Evolutionary conservation across 1,139 yeast species (phyloP), one percentile per base, ranked within the genome.

Genomic region (Taiozyma sp.): DNA sequence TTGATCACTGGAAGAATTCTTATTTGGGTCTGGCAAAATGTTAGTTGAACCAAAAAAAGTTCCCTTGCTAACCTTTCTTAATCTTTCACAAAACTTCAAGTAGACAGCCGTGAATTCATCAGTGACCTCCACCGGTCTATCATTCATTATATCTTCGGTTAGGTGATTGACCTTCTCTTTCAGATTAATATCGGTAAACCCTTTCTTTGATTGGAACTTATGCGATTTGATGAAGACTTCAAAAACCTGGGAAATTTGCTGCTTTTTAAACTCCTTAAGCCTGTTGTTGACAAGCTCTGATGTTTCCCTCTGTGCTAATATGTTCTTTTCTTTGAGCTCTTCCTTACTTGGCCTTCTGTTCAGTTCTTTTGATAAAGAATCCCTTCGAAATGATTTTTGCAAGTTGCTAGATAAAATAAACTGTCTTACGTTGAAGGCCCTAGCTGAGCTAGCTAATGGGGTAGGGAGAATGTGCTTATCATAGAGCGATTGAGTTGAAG

Each of bases 241-340:
- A 2, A 61, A 45, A 52, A 61, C 50, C 30, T 56, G 50, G 6
- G 60, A 54, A 1, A 61, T 30, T 13, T 55, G 53, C 28, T 50
- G 51, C 12, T 48, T 53, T 27, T 58, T 52, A 22, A 58, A 36
- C 10, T 54, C 57, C 30, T 54, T 56, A 6, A 56, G 52, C 29
- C 49, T 54, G 16, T 45, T 50, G 47, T 51, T 57, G 7, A 59
- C 51, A 9, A 56, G 43, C 2, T 52, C 54, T 1, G 58, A 55
- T 3, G 45, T 48, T 1, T 51, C 19, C 12, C 39, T 30, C 14
- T 36, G 41, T 23, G 51, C 49, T 5, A 59, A 42, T 23, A 61
- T 61, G 32, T 58, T 57, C 44, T 53, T 55, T 27, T 51, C 50
- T 43, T 54, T 50, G 24, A 61, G 32, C 27, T 59, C 63, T 8